Evolutionary conservation across 2,329 filamentous ascomycete species (phyloP).

Genomic region (Pseudopithomyces maydicus): DNA sequence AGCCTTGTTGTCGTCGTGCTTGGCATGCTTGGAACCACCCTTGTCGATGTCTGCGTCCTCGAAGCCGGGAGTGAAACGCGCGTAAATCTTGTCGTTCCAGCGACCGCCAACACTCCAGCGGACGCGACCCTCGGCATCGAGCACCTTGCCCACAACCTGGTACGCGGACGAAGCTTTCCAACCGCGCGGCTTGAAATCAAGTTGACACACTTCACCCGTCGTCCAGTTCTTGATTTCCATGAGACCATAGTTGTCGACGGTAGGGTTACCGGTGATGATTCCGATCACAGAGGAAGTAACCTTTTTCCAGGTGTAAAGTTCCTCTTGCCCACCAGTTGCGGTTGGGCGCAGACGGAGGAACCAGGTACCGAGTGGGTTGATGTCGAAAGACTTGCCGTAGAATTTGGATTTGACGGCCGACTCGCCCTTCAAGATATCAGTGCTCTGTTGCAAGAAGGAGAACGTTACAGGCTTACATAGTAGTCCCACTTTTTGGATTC

Average conservation of each 20-base stretch:
- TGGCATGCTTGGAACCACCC: constrained; percentile 40
- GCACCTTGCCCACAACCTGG: constrained; percentile 83
- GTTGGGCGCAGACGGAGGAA: constrained; percentile 84
- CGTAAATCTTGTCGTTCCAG: constrained; percentile 98
- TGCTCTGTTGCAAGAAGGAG: background rate
- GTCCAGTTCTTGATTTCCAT: constrained; percentile 99
- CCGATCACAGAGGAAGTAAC: constrained; percentile 97
- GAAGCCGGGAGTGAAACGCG: constrained; percentile 87
- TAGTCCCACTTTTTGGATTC: constrained; percentile 96
- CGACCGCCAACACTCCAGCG: constrained; percentile 89
- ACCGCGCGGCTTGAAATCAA: constrained; percentile 94
- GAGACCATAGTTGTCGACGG: constrained; percentile 94
- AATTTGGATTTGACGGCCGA: constrained; percentile 96
- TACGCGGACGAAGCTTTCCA: constrained; percentile 96
- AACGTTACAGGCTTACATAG: constrained; percentile 58
- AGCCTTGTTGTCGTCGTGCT: constrained; percentile 72
- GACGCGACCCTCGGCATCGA: constrained; percentile 78
- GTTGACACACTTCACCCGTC: constrained; percentile 83
- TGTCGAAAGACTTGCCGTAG: constrained; percentile 95
- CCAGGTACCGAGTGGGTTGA: constrained; percentile 96
- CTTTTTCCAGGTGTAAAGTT: constrained; percentile 99
- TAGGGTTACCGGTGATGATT: constrained; percentile 95
- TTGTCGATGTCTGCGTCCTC: constrained; percentile 69
- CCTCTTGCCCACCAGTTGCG: constrained; percentile 68
- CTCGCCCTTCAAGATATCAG: constrained; percentile 68